Evolutionary conservation across 148 eudicot species (phyloP).

Genomic region (Fagopyrum homotropicum): DNA sequence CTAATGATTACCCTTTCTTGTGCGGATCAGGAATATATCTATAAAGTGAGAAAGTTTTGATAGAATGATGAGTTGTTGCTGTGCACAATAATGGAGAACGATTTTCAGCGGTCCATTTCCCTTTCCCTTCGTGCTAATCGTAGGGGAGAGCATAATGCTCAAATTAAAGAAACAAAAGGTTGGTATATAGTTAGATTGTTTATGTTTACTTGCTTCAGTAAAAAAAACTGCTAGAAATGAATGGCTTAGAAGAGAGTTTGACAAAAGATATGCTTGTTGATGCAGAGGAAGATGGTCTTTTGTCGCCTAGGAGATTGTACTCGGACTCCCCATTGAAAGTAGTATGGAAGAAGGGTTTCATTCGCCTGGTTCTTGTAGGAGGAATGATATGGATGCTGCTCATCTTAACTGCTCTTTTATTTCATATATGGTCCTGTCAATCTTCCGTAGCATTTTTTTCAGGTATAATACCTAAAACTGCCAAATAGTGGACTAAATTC

Average conservation of each 20-base stretch:
- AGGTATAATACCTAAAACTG: constrained; percentile 37
- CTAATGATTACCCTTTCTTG: neutral
- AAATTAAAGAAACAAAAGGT: constrained; percentile 32
- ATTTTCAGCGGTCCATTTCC: constrained; percentile 45
- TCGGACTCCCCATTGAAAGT: constrained; percentile 51
- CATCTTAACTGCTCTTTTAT: constrained; percentile 54
- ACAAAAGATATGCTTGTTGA: constrained; percentile 13
- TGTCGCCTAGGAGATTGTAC: constrained; percentile 35
- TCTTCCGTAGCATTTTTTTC: constrained; percentile 83
- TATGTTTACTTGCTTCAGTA: neutral
- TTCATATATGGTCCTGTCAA: constrained; percentile 95
- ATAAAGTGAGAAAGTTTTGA: constrained; percentile 4
- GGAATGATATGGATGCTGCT: constrained; percentile 91
- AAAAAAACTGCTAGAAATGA: neutral
- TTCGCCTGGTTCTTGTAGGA: constrained; percentile 73
- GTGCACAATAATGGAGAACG: constrained; percentile 36
- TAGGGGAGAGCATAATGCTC: constrained; percentile 35
- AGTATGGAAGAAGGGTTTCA: constrained; percentile 78
- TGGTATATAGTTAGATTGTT: neutral
- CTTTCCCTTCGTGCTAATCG: constrained; percentile 50
- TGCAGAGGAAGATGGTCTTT: constrained; percentile 43
- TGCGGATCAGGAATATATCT: neutral
- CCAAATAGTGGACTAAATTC: neutral
- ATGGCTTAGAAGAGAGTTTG: neutral
- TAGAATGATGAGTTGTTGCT: constrained; percentile 22